phyloP scores from a whole-genome alignment of 2,329 filamentous ascomycete species.

The Coniochaeta pulveracea region DNA sequence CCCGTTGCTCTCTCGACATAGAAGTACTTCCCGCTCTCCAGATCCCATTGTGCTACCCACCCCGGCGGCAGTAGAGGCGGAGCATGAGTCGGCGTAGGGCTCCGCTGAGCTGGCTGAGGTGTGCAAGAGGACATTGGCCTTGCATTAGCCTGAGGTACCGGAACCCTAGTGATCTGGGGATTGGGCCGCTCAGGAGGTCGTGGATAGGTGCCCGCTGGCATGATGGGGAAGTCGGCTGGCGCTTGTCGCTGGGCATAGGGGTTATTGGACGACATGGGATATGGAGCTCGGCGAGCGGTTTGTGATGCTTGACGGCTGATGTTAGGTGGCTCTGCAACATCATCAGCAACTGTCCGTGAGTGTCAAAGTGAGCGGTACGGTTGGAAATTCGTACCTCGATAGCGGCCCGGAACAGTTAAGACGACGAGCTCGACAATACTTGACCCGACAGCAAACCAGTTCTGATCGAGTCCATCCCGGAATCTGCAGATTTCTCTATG shows the following conservation, averaged over 20 bases:
- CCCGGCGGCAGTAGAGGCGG: not conserved
- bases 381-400: no score
- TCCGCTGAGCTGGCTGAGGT: not conserved
- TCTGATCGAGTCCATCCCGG: conserved; percentile 2
- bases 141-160: not conserved
- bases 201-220: conserved; percentile 1
- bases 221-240: not conserved
- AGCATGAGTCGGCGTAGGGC: not conserved
- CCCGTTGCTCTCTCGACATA: conserved; percentile 1
- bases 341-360: not conserved
- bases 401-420: not conserved
- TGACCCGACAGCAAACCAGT: conserved; percentile 1
- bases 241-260: not conserved
- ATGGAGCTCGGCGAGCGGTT: no score
- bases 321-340: not conserved
- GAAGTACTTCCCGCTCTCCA: conserved; percentile 2
- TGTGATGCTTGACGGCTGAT: not conserved
- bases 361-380: no score
- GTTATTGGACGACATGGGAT: no score
- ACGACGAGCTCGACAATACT: not conserved
- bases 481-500: conserved; percentile 1
- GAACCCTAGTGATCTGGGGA: conserved; percentile 1
- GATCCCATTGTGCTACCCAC: conserved; percentile 1
- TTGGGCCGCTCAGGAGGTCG: not conserved
- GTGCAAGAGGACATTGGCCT: not conserved